Conservation (phyloP, 106 monocot genomes). For the Amphibolis antarctica region DNA sequence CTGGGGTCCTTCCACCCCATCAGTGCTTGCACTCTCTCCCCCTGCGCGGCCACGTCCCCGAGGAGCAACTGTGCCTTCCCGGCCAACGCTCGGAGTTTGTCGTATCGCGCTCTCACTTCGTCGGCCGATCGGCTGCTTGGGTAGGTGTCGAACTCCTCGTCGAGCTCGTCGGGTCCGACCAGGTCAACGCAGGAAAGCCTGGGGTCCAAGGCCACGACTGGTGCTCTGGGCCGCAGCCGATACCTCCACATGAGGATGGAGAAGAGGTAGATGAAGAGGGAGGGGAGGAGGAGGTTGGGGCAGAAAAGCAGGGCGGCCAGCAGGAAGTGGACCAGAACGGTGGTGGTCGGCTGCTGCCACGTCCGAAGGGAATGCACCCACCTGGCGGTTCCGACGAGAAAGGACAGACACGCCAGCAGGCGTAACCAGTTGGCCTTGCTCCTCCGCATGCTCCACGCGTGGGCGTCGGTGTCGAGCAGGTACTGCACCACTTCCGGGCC, state of each 20-base stretch:
- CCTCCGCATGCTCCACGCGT: conserved; percentile 76
- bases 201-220: conserved; percentile 51
- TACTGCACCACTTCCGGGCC: conserved; percentile 73
- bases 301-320: conserved; percentile 46
- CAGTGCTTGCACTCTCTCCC: conserved; percentile 68
- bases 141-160: conserved; percentile 73
- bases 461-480: conserved; percentile 65
- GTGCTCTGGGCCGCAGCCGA: conserved; percentile 28
- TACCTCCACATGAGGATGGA: conserved; percentile 48
- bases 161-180: conserved; percentile 70
- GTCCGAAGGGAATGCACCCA: conserved; percentile 55
- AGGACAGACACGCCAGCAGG: conserved; percentile 42
- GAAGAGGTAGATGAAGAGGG: conserved; percentile 49
- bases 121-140: conserved; percentile 35
- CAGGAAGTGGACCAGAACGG: conserved; percentile 60
- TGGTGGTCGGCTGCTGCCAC: conserved; percentile 54
- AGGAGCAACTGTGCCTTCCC: conserved; percentile 61
- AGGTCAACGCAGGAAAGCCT: conserved; percentile 52
- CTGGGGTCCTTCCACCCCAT: conserved; percentile 74
- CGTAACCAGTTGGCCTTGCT: conserved; percentile 90
- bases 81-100: conserved; percentile 55
- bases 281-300: conserved; percentile 49
- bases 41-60: conserved; percentile 78
- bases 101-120: conserved; percentile 53
- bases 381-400: conserved; percentile 26